Evolutionary conservation across 495 filamentous ascomycete genomes (phyloP).

Genomic region (Wilcoxina mikolae): DNA sequence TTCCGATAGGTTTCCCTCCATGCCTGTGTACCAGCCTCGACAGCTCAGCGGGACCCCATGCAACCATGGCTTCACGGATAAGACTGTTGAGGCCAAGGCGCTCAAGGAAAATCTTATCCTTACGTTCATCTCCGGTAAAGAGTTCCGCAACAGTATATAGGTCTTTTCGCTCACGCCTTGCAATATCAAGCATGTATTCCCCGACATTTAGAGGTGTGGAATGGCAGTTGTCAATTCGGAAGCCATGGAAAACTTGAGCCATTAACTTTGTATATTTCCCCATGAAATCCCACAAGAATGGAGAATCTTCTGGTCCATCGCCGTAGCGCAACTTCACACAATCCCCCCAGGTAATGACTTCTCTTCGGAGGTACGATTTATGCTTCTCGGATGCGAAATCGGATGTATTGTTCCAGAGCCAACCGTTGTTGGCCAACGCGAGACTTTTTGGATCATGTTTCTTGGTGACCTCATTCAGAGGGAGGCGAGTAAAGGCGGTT

Average conservation of each 20-base stretch:
- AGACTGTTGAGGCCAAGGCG: conserved; percentile 76
- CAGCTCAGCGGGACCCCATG: conserved; percentile 86
- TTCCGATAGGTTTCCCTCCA: conserved; percentile 86
- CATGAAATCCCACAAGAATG: conserved; percentile 94
- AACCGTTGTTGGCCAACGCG: conserved; percentile 88
- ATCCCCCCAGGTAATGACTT: conserved; percentile 97
- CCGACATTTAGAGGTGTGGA: conserved; percentile 89
- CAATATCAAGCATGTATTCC: conserved; percentile 85
- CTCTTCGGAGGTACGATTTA: conserved; percentile 74
- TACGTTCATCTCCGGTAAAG: conserved; percentile 89
- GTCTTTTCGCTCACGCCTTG: conserved; percentile 72
- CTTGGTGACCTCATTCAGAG: conserved; percentile 59
- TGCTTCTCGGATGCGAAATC: conserved; percentile 87
- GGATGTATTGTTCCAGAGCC: conserved; percentile 92
- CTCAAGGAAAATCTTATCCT: conserved; percentile 90
- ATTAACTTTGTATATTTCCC: conserved; percentile 78
- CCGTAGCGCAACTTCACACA: conserved; percentile 97
- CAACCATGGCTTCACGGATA: conserved; percentile 95
- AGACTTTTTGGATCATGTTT: conserved; percentile 63
- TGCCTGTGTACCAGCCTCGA: conserved; percentile 88
- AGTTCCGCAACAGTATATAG: conserved; percentile 89
- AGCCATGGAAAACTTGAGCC: conserved; percentile 88
- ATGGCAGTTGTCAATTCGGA: conserved; percentile 97
- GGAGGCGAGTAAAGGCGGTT: conserved; percentile 86
- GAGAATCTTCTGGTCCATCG: conserved; percentile 61